phyloP scores from a whole-genome alignment of 306 rosid genomes.

The Pyrus pyrifolia region DNA sequence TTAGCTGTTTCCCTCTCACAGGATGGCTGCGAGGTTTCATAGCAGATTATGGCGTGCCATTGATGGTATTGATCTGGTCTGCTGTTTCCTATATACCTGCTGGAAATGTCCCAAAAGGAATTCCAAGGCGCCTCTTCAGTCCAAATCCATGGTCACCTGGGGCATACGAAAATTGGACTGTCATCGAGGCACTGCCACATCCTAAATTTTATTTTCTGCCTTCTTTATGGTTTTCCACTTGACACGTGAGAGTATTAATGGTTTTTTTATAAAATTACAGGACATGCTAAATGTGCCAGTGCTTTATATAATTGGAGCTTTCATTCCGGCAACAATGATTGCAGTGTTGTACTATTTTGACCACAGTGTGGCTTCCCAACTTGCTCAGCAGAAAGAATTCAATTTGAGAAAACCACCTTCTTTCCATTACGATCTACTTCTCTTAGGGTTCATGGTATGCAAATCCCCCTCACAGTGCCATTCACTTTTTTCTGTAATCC shows the following conservation, averaged over 20 bases:
- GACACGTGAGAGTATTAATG: not conserved
- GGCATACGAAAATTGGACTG: slow-evolving; percentile 70
- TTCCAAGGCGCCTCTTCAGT: slow-evolving; percentile 79
- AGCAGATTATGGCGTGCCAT: slow-evolving; percentile 79
- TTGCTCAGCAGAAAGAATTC: slow-evolving; percentile 81
- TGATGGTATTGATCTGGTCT: slow-evolving; percentile 74
- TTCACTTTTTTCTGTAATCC: slow-evolving; percentile 1
- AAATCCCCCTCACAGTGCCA: slow-evolving; percentile 5
- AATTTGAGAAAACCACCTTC: slow-evolving; percentile 74
- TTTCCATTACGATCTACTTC: slow-evolving; percentile 75
- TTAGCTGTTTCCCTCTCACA: slow-evolving; percentile 19
- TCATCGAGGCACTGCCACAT: slow-evolving; percentile 45
- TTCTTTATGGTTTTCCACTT: not conserved
- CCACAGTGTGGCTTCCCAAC: slow-evolving; percentile 86
- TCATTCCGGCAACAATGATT: slow-evolving; percentile 80
- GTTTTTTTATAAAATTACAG: slow-evolving; percentile 30
- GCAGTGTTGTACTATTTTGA: slow-evolving; percentile 81
- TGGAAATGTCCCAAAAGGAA: slow-evolving; percentile 52
- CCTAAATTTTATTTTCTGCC: not conserved
- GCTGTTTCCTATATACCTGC: slow-evolving; percentile 62
- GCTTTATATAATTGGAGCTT: slow-evolving; percentile 65
- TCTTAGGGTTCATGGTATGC: slow-evolving; percentile 73
- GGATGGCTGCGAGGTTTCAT: slow-evolving; percentile 59
- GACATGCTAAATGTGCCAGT: slow-evolving; percentile 72
- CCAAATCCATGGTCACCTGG: slow-evolving; percentile 86